Evolutionary conservation across 31 red algal species (phyloP).

Genomic region (Endocladia muricata): DNA sequence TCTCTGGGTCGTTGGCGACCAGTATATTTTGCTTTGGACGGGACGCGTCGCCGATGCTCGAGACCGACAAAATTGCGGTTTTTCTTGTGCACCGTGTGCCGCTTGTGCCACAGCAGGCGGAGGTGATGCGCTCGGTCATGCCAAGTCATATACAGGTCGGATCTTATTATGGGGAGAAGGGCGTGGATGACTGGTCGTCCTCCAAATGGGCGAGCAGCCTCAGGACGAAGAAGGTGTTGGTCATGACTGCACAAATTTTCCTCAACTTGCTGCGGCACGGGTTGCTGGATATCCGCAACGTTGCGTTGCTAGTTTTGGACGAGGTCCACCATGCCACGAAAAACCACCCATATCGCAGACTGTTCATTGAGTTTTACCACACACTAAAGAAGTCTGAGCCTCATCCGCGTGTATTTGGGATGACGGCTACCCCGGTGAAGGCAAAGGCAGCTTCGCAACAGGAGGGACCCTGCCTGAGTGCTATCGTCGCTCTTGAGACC

Average conservation of each 20-base stretch:
- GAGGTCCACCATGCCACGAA: conserved; percentile 78
- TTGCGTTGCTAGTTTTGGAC: conserved; percentile 65
- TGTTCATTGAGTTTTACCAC: conserved; percentile 75
- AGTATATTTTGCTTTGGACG: too few species aligned
- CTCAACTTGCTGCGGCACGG: conserved; percentile 75
- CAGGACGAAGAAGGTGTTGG: conserved; percentile 45
- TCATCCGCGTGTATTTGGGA: conserved; percentile 68
- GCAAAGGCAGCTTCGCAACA: conserved; percentile 25
- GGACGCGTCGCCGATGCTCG: too few species aligned
- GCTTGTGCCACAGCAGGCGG: conserved; percentile 64
- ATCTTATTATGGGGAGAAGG: conserved; percentile 46
- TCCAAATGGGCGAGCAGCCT: conserved; percentile 44
- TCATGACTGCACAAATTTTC: conserved; percentile 75
- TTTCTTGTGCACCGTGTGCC: conserved; percentile 74
- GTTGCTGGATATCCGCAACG: conserved; percentile 35
- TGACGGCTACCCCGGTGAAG: conserved; percentile 78
- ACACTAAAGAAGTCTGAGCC: conserved; percentile 30
- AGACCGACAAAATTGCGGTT: conserved; percentile 23
- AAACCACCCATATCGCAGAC: conserved; percentile 58
- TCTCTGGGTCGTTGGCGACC: too few species aligned
- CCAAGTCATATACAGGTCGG: conserved; percentile 17
- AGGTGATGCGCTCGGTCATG: conserved; percentile 30
- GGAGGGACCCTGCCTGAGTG: conserved; percentile 12
- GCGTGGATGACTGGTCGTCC: conserved; percentile 48
- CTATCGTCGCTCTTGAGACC: conserved; percentile 41